Evolutionary conservation across 225 moss, liverwort and hornwort genomes (phyloP), one percentile per base, ranked within the genome.

Genomic region (Lunularia cruciata): DNA sequence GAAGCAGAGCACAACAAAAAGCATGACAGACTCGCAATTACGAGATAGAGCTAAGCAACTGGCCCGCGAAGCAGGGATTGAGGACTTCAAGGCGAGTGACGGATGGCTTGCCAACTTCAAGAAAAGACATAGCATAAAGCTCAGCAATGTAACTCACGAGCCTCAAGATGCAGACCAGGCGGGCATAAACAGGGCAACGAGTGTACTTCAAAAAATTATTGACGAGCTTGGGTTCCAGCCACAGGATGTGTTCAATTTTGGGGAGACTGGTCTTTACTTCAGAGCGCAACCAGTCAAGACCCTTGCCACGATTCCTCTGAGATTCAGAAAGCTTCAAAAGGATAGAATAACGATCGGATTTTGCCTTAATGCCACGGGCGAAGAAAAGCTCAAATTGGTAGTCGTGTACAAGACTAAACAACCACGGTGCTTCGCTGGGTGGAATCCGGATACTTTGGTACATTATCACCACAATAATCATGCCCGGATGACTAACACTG

Each of bases 21-120:
- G 63, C 68, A 78, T 83, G 75, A 83, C 78, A 32, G 82, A 83
- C 42, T 71, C 82, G 11, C 82, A 83, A 75, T 49, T 83, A 46
- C 72, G 78, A 57, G 78, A 83, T 26, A 75, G 78, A 52, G 82
- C 82, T 20, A 83, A 83, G 30, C 82, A 78, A 60, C 39, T 83
- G 38, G 82, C 82, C 8, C 39, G 68, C 52, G 82, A 83, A 43
- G 75, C 75, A 0, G 82, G 82, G 63, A 78, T 83, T 60, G 78
- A 83, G 33, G 78, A 83, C 23, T 83, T 83, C 20, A 83, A 83
- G 72, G 78, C 82, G 12, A 83, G 82, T 59, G 82, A 83, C 63
- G 82, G 82, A 25, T 83, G 82, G 82, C 78, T 83, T 36, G 74
- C 77, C 64, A 83, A 83, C 72, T 83, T 83, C 75, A 83, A 83